A percentile compares a stretch with the other conserved stretches of the same genome.
Conservation (phyloP, 1,139 yeast species). For the Lipomyces yarrowii region DNA sequence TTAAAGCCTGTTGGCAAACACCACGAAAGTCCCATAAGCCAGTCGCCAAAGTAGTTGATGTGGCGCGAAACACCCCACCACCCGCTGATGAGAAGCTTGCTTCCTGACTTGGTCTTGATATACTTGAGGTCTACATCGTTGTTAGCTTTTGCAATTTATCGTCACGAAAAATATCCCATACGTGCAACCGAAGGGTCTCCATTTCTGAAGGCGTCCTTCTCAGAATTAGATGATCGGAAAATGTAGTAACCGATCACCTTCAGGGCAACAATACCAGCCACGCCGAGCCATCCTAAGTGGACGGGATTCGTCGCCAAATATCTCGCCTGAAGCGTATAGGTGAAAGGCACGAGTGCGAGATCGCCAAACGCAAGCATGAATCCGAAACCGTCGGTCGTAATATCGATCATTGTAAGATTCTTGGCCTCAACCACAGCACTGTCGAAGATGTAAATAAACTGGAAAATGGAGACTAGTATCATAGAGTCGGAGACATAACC, state of each 20-base stretch:
- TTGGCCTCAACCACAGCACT: constrained; percentile 93
- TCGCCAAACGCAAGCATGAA: constrained; percentile 96
- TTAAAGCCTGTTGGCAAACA: constrained; percentile 85
- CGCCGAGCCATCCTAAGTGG: constrained; percentile 52
- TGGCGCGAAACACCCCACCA: constrained; percentile 98
- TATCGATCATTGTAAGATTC: constrained; percentile 88
- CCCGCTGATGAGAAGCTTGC: constrained; percentile 80
- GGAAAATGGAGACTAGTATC: constrained; percentile 66
- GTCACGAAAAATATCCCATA: constrained; percentile 13
- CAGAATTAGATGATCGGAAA: constrained; percentile 80
- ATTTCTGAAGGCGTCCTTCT: constrained; percentile 80
- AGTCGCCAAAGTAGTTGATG: constrained; percentile 92
- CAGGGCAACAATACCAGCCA: constrained; percentile 47
- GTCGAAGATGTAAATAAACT: constrained; percentile 82
- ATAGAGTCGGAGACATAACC: constrained; percentile 75
- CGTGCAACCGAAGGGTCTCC: constrained; percentile 64
- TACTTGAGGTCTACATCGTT: constrained; percentile 53
- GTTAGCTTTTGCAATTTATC: constrained; percentile 9
- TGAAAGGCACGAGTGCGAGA: constrained; percentile 89
- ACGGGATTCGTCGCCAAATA: constrained; percentile 70
- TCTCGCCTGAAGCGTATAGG: constrained; percentile 84
- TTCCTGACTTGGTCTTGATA: constrained; percentile 66
- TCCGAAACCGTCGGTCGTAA: constrained; percentile 95
- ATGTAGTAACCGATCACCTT: constrained; percentile 72
- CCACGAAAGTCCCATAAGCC: constrained; percentile 92